Base-by-base conservation (phyloP, 352 stramenopile species). In the Globisporangium iwayamae region DNA sequence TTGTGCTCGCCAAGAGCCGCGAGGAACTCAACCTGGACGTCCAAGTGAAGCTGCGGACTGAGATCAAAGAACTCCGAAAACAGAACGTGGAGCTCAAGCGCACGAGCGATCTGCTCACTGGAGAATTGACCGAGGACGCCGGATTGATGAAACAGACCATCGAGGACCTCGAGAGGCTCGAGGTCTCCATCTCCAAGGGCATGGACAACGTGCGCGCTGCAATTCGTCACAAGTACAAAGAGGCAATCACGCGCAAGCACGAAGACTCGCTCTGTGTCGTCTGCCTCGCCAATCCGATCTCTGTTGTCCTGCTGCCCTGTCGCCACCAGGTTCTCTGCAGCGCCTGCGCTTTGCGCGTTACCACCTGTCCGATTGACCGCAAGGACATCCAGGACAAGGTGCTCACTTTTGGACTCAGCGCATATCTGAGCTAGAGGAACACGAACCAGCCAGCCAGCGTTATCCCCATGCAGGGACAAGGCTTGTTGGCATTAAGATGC, bases 261-360 rank as follows among this genome's bases (percentile, higher is more conserved):
- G 58, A 76, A 28, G 64, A 68, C 1, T 63, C 75, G 7, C 62
- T 72, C 1, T 93, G 84, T 13, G 71, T 91, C 34, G 77, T 85
- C 28, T 93, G 84, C 54, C 70, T 90, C n/a, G 51, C 62, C 18
- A 58, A 86, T 30, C 66, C 68, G 1, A 63, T 75, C 7, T 77
- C 78, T 0, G 80, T 93, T 7, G 69, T 82, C 30, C 56, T 91
- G 11, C 54, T 83, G 4, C 80, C 84, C 0, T 93, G 84, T 34
- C 75, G 70, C 6, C 84, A 93, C 57, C 72, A 81, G 25, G 76
- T 89, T 38, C 73, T 93, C 18, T 93, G 84, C 46, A 75, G 67
- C 20, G 59, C 56, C 14, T 93, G 81, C 30, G 72, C 80, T 0
- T 16, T 93, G 22, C 76, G 77, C 25, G 66, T 90, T 32, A 69